These are phyloP conservation scores for Tetrapisispora iriomotensis DNA, from an alignment of 805 yeast genomes.

Conservation along the genomic window DNA sequence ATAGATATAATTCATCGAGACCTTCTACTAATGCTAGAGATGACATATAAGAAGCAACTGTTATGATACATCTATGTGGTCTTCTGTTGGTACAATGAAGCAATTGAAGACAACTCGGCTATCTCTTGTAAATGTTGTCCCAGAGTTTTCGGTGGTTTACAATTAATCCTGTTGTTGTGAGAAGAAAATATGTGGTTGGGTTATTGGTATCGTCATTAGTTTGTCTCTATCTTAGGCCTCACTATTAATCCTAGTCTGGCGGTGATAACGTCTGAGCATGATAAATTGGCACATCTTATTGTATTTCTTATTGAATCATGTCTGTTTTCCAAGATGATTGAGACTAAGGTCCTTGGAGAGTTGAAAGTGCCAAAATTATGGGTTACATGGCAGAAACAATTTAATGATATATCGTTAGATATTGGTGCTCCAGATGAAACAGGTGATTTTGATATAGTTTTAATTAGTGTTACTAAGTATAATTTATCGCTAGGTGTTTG, in stretches of 20 bases:
- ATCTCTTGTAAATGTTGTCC: too few species aligned
- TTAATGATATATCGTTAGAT: constrained; percentile 13
- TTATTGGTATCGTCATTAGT: constrained; percentile 10
- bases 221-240: constrained; percentile 25
- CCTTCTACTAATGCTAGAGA: too few species aligned
- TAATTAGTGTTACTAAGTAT: constrained; percentile 13
- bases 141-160: too few species aligned
- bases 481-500: constrained; percentile 34
- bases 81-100: too few species aligned
- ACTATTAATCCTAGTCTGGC: constrained; percentile 31
- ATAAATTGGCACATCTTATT: constrained; percentile 41
- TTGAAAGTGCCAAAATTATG: not conserved
- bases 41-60: too few species aligned
- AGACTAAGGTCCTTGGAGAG: constrained; percentile 16
- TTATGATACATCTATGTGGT: too few species aligned
- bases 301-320: constrained; percentile 40
- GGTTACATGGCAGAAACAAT: too few species aligned
- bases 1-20: not conserved
- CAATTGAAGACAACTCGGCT: too few species aligned
- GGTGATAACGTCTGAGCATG: constrained; percentile 36
- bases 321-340: constrained; percentile 40
- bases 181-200: constrained; percentile 11
- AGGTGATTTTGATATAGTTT: too few species aligned
- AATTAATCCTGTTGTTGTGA: constrained; percentile 2
- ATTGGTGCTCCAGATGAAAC: too few species aligned